A percentile compares a stretch with the other conserved stretches of the same genome.
These are phyloP conservation scores for Trichoderma cornu-damae DNA, from an alignment of 2,329 filamentous ascomycete species.

Conservation along the genomic window DNA sequence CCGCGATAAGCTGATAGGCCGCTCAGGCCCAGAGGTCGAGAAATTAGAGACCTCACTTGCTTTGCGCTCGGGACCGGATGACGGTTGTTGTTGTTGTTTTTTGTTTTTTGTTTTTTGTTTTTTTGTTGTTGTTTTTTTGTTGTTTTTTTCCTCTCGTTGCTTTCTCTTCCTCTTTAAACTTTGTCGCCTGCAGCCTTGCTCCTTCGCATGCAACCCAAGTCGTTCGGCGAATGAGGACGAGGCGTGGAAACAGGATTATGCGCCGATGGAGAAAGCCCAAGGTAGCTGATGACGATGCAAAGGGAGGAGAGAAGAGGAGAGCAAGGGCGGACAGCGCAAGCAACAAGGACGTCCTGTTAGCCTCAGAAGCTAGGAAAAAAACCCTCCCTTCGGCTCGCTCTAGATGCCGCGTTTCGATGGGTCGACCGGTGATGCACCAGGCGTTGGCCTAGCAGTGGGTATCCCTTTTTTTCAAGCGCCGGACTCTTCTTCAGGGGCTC, in stretches of 20 bases:
- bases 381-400: slow-evolving; percentile 14
- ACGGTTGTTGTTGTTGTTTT: neutral
- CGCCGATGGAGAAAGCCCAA: slow-evolving; percentile 16
- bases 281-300: slow-evolving; percentile 13
- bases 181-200: slow-evolving; percentile 18
- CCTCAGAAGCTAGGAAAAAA: slow-evolving; percentile 9
- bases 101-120: neutral
- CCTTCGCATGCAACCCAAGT: slow-evolving; percentile 3
- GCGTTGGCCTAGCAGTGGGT: neutral
- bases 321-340: slow-evolving; percentile 6
- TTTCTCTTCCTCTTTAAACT: neutral
- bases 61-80: neutral
- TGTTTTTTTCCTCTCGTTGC: neutral
- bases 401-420: slow-evolving; percentile 13
- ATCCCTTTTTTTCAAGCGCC: slow-evolving; percentile 2
- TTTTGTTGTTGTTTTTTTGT: neutral
- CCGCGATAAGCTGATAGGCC: slow-evolving; percentile 17
- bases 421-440: slow-evolving; percentile 3
- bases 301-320: too few species aligned
- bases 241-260: slow-evolving; percentile 5
- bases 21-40: slow-evolving; percentile 14
- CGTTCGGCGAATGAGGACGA: slow-evolving; percentile 8
- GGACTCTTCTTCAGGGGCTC: neutral
- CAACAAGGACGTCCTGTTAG: neutral
- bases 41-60: neutral